Conservation (phyloP, 257 asterid genomes). For the Prunella vulgaris region DNA sequence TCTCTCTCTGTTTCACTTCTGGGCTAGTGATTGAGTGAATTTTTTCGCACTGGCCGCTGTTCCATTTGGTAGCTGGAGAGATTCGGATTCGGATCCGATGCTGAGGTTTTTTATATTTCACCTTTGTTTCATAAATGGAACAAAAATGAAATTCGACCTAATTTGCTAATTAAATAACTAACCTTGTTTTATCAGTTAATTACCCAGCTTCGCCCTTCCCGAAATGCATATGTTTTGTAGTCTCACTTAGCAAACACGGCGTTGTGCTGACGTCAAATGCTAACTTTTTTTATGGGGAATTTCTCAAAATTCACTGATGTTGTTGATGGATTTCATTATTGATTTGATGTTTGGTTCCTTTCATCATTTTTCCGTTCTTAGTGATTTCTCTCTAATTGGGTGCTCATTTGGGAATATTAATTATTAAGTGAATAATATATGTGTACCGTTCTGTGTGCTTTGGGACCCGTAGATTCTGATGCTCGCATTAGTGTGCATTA, state of each 20-base stretch:
- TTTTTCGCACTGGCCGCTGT: not conserved
- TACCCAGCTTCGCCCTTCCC: not conserved
- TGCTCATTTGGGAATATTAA: conserved; percentile 48
- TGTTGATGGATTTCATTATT: conserved; percentile 28
- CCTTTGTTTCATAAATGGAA: conserved; percentile 4
- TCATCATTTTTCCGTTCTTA: conserved; percentile 34
- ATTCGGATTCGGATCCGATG: conserved; percentile 50
- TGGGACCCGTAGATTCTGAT: conserved; percentile 56
- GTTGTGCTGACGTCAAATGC: conserved; percentile 23
- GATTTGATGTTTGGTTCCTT: conserved; percentile 47
- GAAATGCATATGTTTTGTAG: not conserved
- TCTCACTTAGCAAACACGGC: not conserved
- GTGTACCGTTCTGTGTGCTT: conserved; percentile 32
- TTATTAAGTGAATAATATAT: conserved; percentile 30
- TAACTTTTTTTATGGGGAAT: conserved; percentile 31
- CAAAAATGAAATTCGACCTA: not conserved
- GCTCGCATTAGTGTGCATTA: conserved; percentile 37
- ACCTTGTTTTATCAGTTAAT: not conserved
- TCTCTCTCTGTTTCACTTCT: not conserved
- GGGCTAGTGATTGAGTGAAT: conserved; percentile 10
- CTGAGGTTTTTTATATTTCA: conserved; percentile 15
- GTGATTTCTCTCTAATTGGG: conserved; percentile 20
- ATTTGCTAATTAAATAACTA: not conserved
- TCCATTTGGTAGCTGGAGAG: conserved; percentile 16
- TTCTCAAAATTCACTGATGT: conserved; percentile 34